Base-by-base conservation (phyloP, 148 eudicot species). In the Chenopodium formosanum region DNA sequence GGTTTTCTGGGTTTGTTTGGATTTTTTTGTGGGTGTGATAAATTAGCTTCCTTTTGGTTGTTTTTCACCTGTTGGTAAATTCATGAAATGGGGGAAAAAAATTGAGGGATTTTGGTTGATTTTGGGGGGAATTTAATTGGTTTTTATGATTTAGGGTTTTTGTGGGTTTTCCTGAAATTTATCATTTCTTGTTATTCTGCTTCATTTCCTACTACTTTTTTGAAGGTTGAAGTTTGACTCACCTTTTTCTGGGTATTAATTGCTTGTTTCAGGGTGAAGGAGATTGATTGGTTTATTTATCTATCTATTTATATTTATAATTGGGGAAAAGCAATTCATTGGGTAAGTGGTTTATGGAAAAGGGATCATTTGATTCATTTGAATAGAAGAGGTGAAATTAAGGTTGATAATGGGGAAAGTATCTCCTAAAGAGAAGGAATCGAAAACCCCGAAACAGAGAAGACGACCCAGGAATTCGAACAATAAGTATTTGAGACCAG, bases 401-500 rank as follows among this genome's bases (percentile, higher is more conserved):
- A 56, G 66, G 23, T 58, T 2, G 8, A 83, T n/a, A 4, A 96
- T 92, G 98, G 98, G 95, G 50, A 96, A 96, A 83, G 89, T 86
- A 58, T 90, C 94, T 31, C 92, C 90, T 0, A 88, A 82, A 79
- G 89, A 90, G 0, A 86, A 84, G 87, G 86, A 89, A 65, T 84
- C 88, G 17, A 96, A 88, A 84, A 85, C 89, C 3, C 85, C 90
- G 0, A 96, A 85, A 79, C 90, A 84, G 84, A 92, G 86, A 80
- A 85, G 91, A 86, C 83, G 91, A 20, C 23, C 86, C 31, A 85
- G 88, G 32, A 85, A 63, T 81, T 81, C 90, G 1, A 86, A 86
- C 70, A 87, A 82, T 52, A 94, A 89, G 89, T 94, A 89, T 87
- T 74, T 96, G 82, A 92, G 83, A 85, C 99, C 98, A 40, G 99